Evolutionary conservation across 805 yeast species (phyloP).

Genomic region (Pichia nanzhaoensis): DNA sequence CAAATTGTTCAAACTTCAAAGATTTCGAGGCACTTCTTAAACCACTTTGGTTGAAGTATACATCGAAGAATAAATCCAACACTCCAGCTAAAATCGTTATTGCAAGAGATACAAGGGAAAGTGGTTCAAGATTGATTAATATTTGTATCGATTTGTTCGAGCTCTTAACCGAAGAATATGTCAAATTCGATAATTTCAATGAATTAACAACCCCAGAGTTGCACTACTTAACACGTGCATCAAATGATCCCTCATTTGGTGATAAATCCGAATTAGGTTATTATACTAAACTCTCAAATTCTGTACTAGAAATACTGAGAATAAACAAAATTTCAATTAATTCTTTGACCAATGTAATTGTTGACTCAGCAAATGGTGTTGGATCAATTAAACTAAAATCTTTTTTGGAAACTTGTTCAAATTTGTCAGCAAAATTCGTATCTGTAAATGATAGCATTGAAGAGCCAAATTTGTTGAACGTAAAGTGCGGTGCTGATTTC

Average conservation of each 20-base stretch:
- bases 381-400: slow-evolving; percentile 69
- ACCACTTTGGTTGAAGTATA: slow-evolving; percentile 35
- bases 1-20: slow-evolving; percentile 53
- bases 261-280: slow-evolving; percentile 61
- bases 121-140: slow-evolving; percentile 59
- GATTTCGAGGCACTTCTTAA: slow-evolving; percentile 31
- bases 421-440: slow-evolving; percentile 31
- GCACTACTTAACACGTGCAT: slow-evolving; percentile 74
- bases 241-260: slow-evolving; percentile 62
- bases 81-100: slow-evolving; percentile 45
- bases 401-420: slow-evolving; percentile 26
- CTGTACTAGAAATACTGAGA: slow-evolving; percentile 42
- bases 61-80: slow-evolving; percentile 22
- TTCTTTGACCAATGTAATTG: slow-evolving; percentile 36
- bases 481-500: slow-evolving; percentile 88
- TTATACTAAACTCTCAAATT: slow-evolving; percentile 49
- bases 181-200: slow-evolving; percentile 49
- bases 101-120: slow-evolving; percentile 85
- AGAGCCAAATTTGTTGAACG: slow-evolving; percentile 57
- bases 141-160: slow-evolving; percentile 35
- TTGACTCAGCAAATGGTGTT: slow-evolving; percentile 96
- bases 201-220: slow-evolving; percentile 89
- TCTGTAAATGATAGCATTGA: slow-evolving; percentile 49
- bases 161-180: slow-evolving; percentile 37
- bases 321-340: slow-evolving; percentile 18